Evolutionary conservation across 2,329 filamentous ascomycete species (phyloP), one percentile per base, ranked within the genome.

Genomic region (Monilinia fructicola): DNA sequence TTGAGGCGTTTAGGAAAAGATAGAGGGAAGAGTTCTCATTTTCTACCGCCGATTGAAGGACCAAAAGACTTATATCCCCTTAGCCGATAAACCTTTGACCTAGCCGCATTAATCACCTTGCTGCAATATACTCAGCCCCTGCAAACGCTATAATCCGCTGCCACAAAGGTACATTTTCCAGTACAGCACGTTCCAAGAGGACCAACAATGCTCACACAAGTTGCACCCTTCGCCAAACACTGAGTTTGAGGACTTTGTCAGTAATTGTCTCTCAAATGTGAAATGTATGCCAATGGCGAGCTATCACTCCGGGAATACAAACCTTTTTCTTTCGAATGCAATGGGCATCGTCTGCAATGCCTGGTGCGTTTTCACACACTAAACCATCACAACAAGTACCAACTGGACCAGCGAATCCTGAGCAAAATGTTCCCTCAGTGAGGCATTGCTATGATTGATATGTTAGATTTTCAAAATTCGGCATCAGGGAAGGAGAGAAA

Each of bases 261-360:
- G 31, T 50, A 23, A 14, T 12, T 31, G n/a, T 14, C 21, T 10
- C 21, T 44, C 38, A 21, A 21, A n/a, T n/a, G 23, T 14, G 11
- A n/a, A 40, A 21, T 2, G 18, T 12, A 61, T 35, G 31, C 31
- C 3, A 35, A 35, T 35, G 5, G 31, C 31, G 31, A 35, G 31
- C 31, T 40, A 7, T 26, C 14, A 38, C 2, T 9, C 2, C 9
- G 42, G 21, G n/a, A 35, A 23, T 11, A 46, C 54, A 50, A 14
- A 59, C 63, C 63, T 59, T 52, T n/a, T 44, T 56, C 26, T 64
- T 46, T 31, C 21, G 53, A 48, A 64, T 26, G 54, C 63, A 65
- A n/a, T 46, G 54, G 16, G 63, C 63, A 59, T 65, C n/a, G 2
- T 65, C 63, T 58, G 63, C 53, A 4, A 59, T 44, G 2, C 28